Evolutionary conservation across 768 basidiomycete genomes (phyloP).

Genomic region (Cystobasidium onofrii): DNA sequence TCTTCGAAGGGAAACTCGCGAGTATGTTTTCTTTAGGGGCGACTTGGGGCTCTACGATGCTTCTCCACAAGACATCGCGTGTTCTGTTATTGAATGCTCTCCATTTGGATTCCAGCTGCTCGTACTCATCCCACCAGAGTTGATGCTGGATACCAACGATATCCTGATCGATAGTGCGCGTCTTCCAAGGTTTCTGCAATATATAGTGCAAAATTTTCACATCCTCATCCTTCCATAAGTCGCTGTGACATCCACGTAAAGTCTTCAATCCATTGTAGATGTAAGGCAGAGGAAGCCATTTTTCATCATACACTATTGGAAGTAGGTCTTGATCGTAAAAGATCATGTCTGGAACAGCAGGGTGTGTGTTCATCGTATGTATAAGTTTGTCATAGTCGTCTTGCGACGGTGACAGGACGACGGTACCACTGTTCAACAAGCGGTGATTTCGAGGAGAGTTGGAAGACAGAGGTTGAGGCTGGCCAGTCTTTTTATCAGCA

Average conservation of each 20-base stretch:
- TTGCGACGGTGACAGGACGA: slow-evolving; percentile 35
- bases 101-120: slow-evolving; percentile 39
- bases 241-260: slow-evolving; percentile 57
- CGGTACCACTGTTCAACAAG: slow-evolving; percentile 31
- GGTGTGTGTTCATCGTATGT: slow-evolving; percentile 55
- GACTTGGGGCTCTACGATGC: slow-evolving; percentile 22
- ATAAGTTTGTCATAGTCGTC: slow-evolving; percentile 53
- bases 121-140: slow-evolving; percentile 76
- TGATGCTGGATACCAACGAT: slow-evolving; percentile 51
- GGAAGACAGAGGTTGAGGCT: slow-evolving; percentile 4
- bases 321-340: slow-evolving; percentile 94
- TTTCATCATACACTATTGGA: slow-evolving; percentile 63
- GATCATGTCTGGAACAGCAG: slow-evolving; percentile 52
- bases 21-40: not conserved
- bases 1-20: not conserved
- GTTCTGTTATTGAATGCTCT: not conserved
- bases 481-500: slow-evolving; percentile 38
- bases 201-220: slow-evolving; percentile 86
- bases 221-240: slow-evolving; percentile 76
- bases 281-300: slow-evolving; percentile 62
- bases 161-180: slow-evolving; percentile 49
- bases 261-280: slow-evolving; percentile 90
- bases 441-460: slow-evolving; percentile 14
- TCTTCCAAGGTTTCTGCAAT: slow-evolving; percentile 75
- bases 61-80: not conserved